Conservation (phyloP, 768 basidiomycete species). For the Hysterangium stoloniferum region DNA sequence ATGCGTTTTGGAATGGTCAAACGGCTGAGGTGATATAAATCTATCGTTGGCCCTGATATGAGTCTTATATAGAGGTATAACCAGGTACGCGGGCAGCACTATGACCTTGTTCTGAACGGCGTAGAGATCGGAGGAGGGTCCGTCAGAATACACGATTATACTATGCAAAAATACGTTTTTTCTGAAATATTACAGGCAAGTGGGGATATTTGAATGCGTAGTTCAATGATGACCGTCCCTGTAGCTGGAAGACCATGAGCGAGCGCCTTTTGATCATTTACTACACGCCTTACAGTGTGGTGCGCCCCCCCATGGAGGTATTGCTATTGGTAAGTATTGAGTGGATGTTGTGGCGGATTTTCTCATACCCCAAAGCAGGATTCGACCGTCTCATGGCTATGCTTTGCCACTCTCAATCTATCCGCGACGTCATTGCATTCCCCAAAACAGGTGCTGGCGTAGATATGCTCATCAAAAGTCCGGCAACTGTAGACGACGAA, state of each 20-base stretch:
- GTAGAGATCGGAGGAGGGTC: slow-evolving; percentile 92
- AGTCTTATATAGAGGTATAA: slow-evolving; percentile 3
- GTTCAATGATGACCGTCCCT: background rate
- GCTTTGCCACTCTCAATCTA: slow-evolving; percentile 78
- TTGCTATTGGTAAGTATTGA: slow-evolving; percentile 66
- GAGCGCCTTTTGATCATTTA: slow-evolving; percentile 72
- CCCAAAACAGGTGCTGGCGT: slow-evolving; percentile 82
- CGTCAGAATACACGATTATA: slow-evolving; percentile 84
- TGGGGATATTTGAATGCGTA: slow-evolving; percentile 9
- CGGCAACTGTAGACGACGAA: slow-evolving; percentile 47
- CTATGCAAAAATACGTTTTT: slow-evolving; percentile 82
- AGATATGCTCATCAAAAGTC: slow-evolving; percentile 87
- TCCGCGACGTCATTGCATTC: slow-evolving; percentile 94
- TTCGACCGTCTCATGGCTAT: slow-evolving; percentile 92
- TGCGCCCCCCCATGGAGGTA: slow-evolving; percentile 93
- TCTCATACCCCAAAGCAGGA: slow-evolving; percentile 38
- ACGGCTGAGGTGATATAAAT: slow-evolving; percentile 38
- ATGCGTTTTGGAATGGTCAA: slow-evolving; percentile 63
- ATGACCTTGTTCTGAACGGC: slow-evolving; percentile 91
- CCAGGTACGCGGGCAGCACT: slow-evolving; percentile 90
- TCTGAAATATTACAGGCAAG: slow-evolving; percentile 67
- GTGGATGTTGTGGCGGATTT: background rate
- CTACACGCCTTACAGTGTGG: slow-evolving; percentile 82
- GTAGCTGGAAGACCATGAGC: slow-evolving; percentile 68
- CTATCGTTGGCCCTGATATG: slow-evolving; percentile 6